Evolutionary conservation across 768 basidiomycete species (phyloP).

Genomic region (Suillus alpinus): DNA sequence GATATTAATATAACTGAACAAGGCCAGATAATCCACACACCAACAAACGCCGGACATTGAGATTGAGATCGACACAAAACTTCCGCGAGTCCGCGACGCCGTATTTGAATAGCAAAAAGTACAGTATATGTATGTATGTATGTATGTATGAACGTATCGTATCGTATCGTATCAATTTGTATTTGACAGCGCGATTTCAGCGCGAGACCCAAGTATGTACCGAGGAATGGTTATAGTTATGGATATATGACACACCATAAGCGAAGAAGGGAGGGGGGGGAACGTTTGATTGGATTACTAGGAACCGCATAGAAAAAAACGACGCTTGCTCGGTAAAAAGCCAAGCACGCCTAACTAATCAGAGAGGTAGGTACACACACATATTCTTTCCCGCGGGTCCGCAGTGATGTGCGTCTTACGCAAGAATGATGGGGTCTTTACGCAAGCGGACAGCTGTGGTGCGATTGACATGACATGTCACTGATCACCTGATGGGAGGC

Average conservation of each 20-base stretch:
- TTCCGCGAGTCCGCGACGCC: background rate
- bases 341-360: background rate
- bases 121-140: background rate
- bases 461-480: background rate
- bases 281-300: background rate
- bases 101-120: background rate
- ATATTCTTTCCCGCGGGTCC: slow-evolving; percentile 2
- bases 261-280: background rate
- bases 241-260: background rate
- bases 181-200: background rate
- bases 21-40: background rate
- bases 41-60: background rate
- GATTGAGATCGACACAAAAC: background rate
- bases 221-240: background rate
- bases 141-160: background rate
- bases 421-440: background rate
- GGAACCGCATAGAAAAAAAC: background rate
- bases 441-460: background rate
- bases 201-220: background rate
- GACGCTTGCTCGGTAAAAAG: slow-evolving; percentile 3
- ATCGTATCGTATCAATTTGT: background rate
- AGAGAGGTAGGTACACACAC: background rate
- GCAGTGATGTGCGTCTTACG: background rate
- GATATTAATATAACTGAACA: slow-evolving; percentile 3
- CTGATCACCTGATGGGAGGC: background rate